Conservation (phyloP, 768 basidiomycete species). For the Leccinum arenicola region DNA sequence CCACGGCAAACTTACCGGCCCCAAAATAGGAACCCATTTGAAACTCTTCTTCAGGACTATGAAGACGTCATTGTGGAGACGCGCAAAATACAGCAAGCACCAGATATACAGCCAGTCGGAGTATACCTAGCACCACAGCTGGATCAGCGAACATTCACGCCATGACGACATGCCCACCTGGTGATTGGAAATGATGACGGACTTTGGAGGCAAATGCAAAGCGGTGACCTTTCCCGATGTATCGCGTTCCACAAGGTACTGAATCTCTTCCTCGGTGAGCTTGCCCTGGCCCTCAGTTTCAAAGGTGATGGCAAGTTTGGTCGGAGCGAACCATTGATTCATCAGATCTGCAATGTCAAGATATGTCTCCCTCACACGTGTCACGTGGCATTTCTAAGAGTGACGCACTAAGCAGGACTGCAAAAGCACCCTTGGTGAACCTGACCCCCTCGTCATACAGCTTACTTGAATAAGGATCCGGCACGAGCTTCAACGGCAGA, state of each 20-base stretch:
- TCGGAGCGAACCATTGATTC: constrained; percentile 81
- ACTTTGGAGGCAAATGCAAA: constrained; percentile 73
- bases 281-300: constrained; percentile 66
- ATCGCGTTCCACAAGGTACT: constrained; percentile 55
- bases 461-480: constrained; percentile 51
- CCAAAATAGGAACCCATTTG: constrained; percentile 81
- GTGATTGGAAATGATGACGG: constrained; percentile 89
- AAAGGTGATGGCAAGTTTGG: constrained; percentile 67
- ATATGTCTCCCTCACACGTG: background rate
- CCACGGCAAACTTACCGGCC: constrained; percentile 60
- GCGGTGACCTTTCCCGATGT: constrained; percentile 51
- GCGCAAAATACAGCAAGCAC: constrained; percentile 73
- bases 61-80: constrained; percentile 68
- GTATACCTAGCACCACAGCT: constrained; percentile 49
- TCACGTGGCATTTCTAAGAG: background rate
- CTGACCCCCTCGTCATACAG: constrained; percentile 70
- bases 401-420: constrained; percentile 63
- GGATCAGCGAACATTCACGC: constrained; percentile 6
- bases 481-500: constrained; percentile 62
- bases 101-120: constrained; percentile 89
- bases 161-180: constrained; percentile 52
- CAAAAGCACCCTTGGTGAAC: constrained; percentile 83
- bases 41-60: constrained; percentile 93
- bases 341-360: constrained; percentile 55
- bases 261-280: constrained; percentile 59